Conservation (phyloP, 805 yeast genomes). For the Maudiozyma serrabonitensis region DNA sequence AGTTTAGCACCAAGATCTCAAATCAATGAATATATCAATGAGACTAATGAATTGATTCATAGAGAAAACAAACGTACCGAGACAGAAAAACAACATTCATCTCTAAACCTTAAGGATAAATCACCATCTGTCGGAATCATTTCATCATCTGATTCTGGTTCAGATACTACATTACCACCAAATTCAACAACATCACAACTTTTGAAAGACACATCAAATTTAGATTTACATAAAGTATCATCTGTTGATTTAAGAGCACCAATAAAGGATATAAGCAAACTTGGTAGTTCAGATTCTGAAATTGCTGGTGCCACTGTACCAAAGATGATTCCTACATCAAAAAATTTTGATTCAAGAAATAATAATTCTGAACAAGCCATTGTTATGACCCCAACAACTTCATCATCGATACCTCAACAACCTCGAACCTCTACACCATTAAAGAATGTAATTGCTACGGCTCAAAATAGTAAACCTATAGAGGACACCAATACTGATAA, state of each 20-base stretch:
- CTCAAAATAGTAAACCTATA: background rate
- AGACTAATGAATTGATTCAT: background rate
- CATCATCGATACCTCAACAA: background rate
- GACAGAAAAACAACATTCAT: background rate
- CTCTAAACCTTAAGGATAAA: background rate
- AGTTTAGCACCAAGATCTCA: background rate
- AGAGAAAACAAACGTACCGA: background rate
- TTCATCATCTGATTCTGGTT: background rate
- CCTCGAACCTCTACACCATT: background rate
- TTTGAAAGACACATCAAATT: background rate
- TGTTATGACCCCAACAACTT: background rate
- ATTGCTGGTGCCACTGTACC: conserved; percentile 30
- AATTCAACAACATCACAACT: background rate
- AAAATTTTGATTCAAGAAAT: conserved; percentile 18
- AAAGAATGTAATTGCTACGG: background rate
- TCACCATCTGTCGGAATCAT: no score
- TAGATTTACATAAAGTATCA: conserved; percentile 2
- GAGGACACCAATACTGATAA: background rate
- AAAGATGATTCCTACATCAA: conserved; percentile 26
- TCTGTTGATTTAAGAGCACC: conserved; percentile 2
- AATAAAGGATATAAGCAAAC: background rate
- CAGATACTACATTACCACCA: background rate
- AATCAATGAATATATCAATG: background rate
- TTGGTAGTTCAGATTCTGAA: conserved; percentile 5
- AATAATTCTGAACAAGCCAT: conserved; percentile 5